A percentile compares a stretch with the other conserved stretches of the same genome.
These are phyloP conservation scores for Mrakiaceae sp. DNA, from an alignment of 1,284 basidiomycete genomes.

Conservation along the genomic window DNA sequence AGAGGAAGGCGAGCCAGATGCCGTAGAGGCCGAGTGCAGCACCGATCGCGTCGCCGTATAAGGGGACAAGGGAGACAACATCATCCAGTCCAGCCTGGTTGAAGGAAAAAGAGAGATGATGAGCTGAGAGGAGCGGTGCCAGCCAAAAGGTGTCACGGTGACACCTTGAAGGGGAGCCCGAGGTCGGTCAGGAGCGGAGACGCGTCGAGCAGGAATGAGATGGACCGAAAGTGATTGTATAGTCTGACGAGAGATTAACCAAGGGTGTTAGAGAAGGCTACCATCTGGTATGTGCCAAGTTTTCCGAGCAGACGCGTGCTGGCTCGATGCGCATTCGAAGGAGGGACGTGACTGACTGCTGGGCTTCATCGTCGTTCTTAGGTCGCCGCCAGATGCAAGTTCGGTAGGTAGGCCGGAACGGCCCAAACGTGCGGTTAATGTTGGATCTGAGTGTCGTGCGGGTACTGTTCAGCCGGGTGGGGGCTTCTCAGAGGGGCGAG, in stretches of 20 bases:
- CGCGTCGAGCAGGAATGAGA: conserved; percentile 36
- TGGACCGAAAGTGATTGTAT: conserved; percentile 14
- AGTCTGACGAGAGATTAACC: background rate
- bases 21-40: conserved; percentile 34
- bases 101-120: background rate
- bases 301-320: background rate
- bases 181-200: conserved; percentile 33
- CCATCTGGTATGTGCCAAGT: too few relatives aligned
- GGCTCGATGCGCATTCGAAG: background rate
- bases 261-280: background rate
- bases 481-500: too few relatives aligned
- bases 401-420: conserved; percentile 8
- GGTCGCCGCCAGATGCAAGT: background rate
- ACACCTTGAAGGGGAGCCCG: conserved; percentile 33
- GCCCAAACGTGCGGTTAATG: conserved; percentile 1
- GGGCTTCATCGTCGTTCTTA: conserved; percentile 3
- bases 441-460: too few relatives aligned
- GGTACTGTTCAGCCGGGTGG: too few relatives aligned
- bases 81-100: conserved; percentile 33
- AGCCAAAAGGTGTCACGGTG: conserved; percentile 8
- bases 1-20: conserved; percentile 32
- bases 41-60: conserved; percentile 31
- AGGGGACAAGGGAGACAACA: conserved; percentile 32
- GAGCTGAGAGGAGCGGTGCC: background rate
- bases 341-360: background rate